Evolutionary conservation across 176 grass and related monocot genomes (phyloP).

Genomic region (Carex myosuroides): DNA sequence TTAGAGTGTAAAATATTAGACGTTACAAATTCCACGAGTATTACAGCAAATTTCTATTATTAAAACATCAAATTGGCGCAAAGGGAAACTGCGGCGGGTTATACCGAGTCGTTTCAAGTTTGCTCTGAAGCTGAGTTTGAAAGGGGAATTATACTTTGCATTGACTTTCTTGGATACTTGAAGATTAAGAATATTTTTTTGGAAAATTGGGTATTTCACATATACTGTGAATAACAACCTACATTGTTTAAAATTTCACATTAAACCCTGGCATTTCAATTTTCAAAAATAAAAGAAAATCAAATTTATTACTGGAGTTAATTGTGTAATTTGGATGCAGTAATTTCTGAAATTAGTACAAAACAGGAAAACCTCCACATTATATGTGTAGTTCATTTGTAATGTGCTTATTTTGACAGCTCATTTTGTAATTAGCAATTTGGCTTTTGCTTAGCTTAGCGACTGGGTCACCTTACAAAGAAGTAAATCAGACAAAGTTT

Average conservation of each 20-base stretch:
- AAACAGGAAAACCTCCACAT: neutral
- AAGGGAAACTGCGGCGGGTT: neutral
- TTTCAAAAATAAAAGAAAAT: neutral
- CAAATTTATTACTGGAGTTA: neutral
- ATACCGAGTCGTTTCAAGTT: neutral
- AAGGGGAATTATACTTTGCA: neutral
- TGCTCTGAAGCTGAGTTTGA: neutral
- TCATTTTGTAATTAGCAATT: neutral
- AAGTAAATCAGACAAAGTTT: neutral
- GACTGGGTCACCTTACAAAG: neutral
- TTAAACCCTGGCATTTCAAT: neutral
- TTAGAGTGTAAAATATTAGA: neutral
- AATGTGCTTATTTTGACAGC: neutral
- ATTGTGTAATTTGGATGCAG: neutral
- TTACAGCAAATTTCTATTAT: neutral
- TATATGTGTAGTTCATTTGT: neutral
- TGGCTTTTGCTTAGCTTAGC: neutral
- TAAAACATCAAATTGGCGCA: neutral
- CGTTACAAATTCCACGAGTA: neutral
- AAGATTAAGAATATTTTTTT: neutral
- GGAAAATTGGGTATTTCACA: neutral
- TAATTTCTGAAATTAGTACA: neutral
- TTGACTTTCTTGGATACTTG: neutral
- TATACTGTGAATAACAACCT: neutral
- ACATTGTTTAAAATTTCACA: neutral